Evolutionary conservation across 495 filamentous ascomycete genomes (phyloP), one percentile per base, ranked within the genome.

Genomic region (Haplographium delicatum): DNA sequence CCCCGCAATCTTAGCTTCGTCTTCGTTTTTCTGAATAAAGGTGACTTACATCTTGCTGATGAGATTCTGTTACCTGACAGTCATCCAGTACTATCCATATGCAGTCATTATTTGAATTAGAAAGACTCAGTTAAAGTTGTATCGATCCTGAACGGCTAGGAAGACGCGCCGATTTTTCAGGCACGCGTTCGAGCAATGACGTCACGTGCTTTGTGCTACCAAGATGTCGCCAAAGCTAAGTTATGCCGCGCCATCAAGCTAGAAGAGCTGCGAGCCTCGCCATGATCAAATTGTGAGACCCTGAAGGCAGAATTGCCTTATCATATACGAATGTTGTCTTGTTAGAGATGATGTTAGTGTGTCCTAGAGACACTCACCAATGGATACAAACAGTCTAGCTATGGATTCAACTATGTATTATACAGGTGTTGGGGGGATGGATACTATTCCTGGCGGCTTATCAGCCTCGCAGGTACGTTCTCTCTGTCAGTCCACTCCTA

Each of bases 321-420:
- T 13, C 22, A 23, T 22, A 38, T 37, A 44, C 44, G 35, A 28
- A 44, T 47, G 43, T 7, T 44, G 30, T 20, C n/a, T 55, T 45
- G 26, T 11, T 43, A 11, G 22, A 39, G 41, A 45, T 19, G 22
- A 37, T 43, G 47, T 40, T 43, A 48, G 27, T 25, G 50, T 52
- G 43, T 56, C 48, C 22, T 50, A 53, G 47, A 49, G 48, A n/a
- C 50, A 26, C 40, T 55, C 51, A 52, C 59, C 44, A 35, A 47
- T 38, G 35, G 27, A 56, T 28, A 16, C 30, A 24, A 48, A 52
- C 23, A 44, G 35, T 44, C 27, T 56, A 37, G 43, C 19, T 6
- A 54, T 59, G 51, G 57, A 56, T 48, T 44, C 51, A 16, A 31
- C 49, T 15, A 57, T 57, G 30, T 61, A 46, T 44, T 56, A 53